phyloP scores from a whole-genome alignment of 2,329 filamentous ascomycete genomes.

The Colletotrichum navitas region DNA sequence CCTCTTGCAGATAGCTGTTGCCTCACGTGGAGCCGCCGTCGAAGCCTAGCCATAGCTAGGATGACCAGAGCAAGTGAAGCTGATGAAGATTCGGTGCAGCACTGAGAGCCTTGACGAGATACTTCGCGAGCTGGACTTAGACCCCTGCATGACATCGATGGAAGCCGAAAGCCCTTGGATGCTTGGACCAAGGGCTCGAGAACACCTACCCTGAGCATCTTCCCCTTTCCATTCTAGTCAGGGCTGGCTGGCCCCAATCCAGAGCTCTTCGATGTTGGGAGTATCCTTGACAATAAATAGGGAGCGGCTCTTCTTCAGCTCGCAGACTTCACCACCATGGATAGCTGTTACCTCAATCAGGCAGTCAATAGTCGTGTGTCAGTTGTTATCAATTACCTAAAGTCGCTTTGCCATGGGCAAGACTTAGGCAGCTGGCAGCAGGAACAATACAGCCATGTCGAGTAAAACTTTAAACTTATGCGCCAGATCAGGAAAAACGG shows the following conservation, averaged over 20 bases:
- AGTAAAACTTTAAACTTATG: not conserved
- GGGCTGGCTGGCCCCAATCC: too few species aligned
- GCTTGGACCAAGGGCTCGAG: too few species aligned
- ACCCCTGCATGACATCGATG: not conserved
- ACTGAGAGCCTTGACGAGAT: not conserved
- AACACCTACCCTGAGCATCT: too few species aligned
- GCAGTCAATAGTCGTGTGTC: too few species aligned
- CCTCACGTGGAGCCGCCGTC: slow-evolving; percentile 1
- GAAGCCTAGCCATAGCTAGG: not conserved
- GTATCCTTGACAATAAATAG: too few species aligned
- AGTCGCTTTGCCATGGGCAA: too few species aligned
- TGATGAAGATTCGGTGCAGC: not conserved
- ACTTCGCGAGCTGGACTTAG: not conserved
- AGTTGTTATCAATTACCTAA: too few species aligned
- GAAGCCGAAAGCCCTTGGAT: slow-evolving; percentile 3
- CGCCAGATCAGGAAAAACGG: not conserved
- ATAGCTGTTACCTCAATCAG: too few species aligned
- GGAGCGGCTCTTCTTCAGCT: too few species aligned
- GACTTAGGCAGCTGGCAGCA: not conserved
- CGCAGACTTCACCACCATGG: too few species aligned
- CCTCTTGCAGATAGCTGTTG: not conserved
- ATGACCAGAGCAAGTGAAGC: slow-evolving; percentile 6
- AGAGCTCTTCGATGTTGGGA: too few species aligned
- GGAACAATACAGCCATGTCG: not conserved
- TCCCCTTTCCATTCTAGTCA: too few species aligned